Conservation (phyloP, 805 yeast species). For the Candida dajiaensis region DNA sequence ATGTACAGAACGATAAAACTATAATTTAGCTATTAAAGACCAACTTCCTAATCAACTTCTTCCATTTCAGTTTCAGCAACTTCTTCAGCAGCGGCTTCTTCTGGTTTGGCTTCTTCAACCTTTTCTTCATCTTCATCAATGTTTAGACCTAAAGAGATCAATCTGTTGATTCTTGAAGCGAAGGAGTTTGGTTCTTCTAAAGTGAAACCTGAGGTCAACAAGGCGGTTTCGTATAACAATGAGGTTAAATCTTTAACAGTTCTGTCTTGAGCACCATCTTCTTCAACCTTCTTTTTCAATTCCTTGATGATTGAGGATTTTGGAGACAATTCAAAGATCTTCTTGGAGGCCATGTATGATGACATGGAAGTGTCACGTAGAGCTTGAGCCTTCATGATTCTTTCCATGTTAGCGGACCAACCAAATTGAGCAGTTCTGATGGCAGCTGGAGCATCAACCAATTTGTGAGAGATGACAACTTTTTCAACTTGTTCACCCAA, state of each 20-base stretch:
- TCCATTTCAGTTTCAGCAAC: constrained; percentile 96
- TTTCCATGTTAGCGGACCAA: constrained; percentile 99
- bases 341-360: constrained; percentile 98
- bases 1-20: not conserved
- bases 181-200: constrained; percentile 97
- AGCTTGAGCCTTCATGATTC: constrained; percentile 99
- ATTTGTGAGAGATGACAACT: constrained; percentile 96
- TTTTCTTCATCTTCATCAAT: constrained; percentile 81
- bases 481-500: constrained; percentile 99
- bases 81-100: constrained; percentile 60
- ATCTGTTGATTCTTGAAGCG: constrained; percentile 96
- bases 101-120: constrained; percentile 60
- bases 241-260: constrained; percentile 97
- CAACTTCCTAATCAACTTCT: constrained; percentile 78
- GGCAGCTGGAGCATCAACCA: constrained; percentile 99
- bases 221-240: constrained; percentile 94
- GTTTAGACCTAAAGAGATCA: constrained; percentile 96
- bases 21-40: not conserved
- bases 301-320: constrained; percentile 92
- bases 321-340: constrained; percentile 98
- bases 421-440: constrained; percentile 99
- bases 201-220: constrained; percentile 97
- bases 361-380: constrained; percentile 98
- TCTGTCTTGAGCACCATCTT: constrained; percentile 96
- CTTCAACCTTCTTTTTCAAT: constrained; percentile 92